Base-by-base conservation (phyloP, 169 alveolate species). In the Plasmodium vinckei region DNA sequence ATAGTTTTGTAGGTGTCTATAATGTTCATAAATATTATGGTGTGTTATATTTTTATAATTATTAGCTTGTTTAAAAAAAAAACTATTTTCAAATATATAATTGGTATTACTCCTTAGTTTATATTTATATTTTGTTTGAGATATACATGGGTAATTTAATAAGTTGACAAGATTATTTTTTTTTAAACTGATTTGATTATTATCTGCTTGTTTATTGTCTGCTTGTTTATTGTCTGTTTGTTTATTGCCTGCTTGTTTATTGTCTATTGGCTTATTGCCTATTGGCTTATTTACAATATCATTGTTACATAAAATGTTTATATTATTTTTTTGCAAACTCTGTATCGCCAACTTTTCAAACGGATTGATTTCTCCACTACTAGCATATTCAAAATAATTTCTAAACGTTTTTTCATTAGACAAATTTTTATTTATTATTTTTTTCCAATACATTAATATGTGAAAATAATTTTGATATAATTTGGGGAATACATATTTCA, bases 371-470 rank as follows among this genome's bases (percentile, higher is more conserved):
- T 9, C 10, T 23, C 33, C 72, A 73, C 70, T 63, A 21, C 64
- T 49, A 19, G 42, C 61, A 19, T 49, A 77, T 27, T 77, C 88
- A 33, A 77, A 63, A 51, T 77, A 77, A 77, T 77, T 77, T 47
- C 19, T 61, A 33, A 77, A 64, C 15, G 88, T 77, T 25, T 77
- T 77, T 15, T 64, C 61, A 23, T 27, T 9, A 7, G 69, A 67
- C 57, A 77, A 19, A 47, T 63, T 65, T 23, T 25, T 57, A 9
- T 19, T 21, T 9, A 77, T 49, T 21, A 77, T 42, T 57, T 49
- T 63, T 68, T 77, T 77, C 88, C 88, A 77, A 44, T 77, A 77
- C 77, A 44, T 77, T 77, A 77, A 77, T 47, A 77, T 77, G 54
- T 77, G 59, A 33, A n/a, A 3, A 77, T 77, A 64, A 44, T 33